Percentiles rank a stretch among this genome's conserved stretches.
These are phyloP conservation scores for Brassica nigra DNA, from an alignment of 345 rosid genomes.

Conservation along the genomic window DNA sequence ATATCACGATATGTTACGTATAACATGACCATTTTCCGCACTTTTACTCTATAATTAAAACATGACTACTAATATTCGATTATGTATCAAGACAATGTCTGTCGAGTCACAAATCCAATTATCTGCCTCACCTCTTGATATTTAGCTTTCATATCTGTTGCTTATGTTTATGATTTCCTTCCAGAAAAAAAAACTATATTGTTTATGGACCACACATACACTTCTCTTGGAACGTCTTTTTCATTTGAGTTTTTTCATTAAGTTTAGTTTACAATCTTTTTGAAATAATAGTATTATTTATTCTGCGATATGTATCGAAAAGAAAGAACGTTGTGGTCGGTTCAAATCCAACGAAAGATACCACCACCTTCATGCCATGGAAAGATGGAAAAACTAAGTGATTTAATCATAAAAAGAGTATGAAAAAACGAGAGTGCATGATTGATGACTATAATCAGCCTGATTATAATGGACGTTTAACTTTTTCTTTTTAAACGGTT, in stretches of 20 bases:
- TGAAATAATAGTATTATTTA: background rate
- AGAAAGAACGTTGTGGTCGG: slow-evolving; percentile 12
- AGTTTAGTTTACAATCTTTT: background rate
- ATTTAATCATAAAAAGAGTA: no score
- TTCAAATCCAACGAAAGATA: slow-evolving; percentile 15
- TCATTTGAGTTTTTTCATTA: background rate
- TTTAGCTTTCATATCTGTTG: background rate
- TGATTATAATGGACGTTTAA: no score
- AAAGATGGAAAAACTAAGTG: no score
- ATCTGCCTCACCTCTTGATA: slow-evolving; percentile 12
- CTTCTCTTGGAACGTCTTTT: background rate
- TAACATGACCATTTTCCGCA: no score
- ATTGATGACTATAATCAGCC: no score
- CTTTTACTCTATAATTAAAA: no score
- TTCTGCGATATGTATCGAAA: background rate
- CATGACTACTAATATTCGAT: background rate
- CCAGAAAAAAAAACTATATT: no score
- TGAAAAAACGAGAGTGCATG: no score
- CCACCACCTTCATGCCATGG: slow-evolving; percentile 8
- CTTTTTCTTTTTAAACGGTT: no score
- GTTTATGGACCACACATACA: no score
- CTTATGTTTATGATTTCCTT: background rate
- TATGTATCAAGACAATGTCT: slow-evolving; percentile 5
- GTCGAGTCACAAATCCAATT: slow-evolving; percentile 7
- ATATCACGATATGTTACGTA: no score